Percentiles rank a stretch among this genome's conserved stretches.
Conservation (phyloP, 2,329 filamentous ascomycete species). For the Scopulariopsis brevicaulis region DNA sequence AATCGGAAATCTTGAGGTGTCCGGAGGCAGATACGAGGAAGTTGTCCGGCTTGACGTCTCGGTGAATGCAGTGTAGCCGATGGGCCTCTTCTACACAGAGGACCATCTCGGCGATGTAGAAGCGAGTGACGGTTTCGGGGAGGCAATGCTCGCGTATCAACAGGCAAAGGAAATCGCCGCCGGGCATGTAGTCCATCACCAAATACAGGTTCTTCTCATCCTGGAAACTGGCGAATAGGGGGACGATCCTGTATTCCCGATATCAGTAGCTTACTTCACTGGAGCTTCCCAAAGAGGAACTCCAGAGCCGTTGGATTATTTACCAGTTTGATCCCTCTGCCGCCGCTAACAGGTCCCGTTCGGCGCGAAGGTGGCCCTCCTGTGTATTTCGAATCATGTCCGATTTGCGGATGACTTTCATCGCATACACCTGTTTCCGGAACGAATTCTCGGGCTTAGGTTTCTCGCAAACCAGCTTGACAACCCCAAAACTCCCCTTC, state of each 20-base stretch:
- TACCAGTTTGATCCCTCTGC: conserved; percentile 78
- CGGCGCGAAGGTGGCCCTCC: conserved; percentile 83
- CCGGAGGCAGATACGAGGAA: conserved; percentile 83
- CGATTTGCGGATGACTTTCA: conserved; percentile 95
- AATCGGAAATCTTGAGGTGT: conserved; percentile 92
- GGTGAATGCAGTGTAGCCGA: conserved; percentile 79
- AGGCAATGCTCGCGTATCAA: conserved; percentile 78
- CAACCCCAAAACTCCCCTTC: conserved; percentile 90
- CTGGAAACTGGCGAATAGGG: conserved; percentile 80
- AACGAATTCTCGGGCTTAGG: conserved; percentile 14
- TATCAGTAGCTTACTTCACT: conserved; percentile 2
- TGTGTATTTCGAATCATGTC: conserved; percentile 86
- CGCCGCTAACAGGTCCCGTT: conserved; percentile 82
- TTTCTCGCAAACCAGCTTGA: conserved; percentile 70
- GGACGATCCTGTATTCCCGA: conserved; percentile 54
- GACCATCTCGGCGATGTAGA: conserved; percentile 94
- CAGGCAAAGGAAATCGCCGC: conserved; percentile 83
- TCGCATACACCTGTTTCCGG: conserved; percentile 61
- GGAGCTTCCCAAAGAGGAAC: neutral
- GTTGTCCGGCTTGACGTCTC: conserved; percentile 95
- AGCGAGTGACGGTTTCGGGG: conserved; percentile 66
- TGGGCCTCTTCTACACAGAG: conserved; percentile 90
- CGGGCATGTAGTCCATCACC: conserved; percentile 97
- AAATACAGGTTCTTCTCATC: conserved; percentile 77
- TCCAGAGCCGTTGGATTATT: conserved; percentile 9